A percentile compares a stretch with the other conserved stretches of the same genome.
Conservation (phyloP, 2,329 filamentous ascomycete species). For the Alternaria sp. region DNA sequence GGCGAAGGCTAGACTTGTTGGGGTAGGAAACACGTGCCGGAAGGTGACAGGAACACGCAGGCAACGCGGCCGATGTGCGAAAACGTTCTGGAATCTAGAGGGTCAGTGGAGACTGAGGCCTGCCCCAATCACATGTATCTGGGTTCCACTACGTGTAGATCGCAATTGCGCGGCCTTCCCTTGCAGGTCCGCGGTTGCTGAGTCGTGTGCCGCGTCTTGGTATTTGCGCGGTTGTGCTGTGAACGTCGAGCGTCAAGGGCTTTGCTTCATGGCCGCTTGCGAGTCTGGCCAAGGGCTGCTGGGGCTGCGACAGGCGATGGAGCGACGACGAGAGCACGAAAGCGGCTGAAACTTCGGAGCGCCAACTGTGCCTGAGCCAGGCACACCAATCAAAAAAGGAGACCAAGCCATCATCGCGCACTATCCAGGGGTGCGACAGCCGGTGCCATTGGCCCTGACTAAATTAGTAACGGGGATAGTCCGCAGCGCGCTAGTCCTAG, state of each 20-base stretch:
- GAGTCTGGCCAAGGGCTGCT: conserved; percentile 15
- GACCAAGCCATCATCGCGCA: conserved; percentile 10
- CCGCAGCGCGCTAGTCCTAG: conserved; percentile 25
- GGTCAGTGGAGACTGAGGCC: conserved; percentile 23
- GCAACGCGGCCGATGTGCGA: conserved; percentile 25
- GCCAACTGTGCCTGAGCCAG: conserved; percentile 39
- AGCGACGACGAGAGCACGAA: conserved; percentile 5
- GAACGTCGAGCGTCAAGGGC: conserved; percentile 13
- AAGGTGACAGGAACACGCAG: conserved; percentile 16
- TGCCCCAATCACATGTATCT: conserved; percentile 24
- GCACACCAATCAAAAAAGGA: conserved; percentile 40
- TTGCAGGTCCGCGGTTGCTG: conserved; percentile 8
- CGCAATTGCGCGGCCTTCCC: conserved; percentile 42
- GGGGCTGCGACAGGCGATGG: conserved; percentile 26
- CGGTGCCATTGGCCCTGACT: conserved; percentile 35
- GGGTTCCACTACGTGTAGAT: conserved; percentile 36
- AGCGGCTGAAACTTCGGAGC: conserved; percentile 25
- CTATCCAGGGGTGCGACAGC: conserved; percentile 24
- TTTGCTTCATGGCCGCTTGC: conserved; percentile 24
- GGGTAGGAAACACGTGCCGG: conserved; percentile 26
- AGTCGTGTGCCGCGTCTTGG: neutral
- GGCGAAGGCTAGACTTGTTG: conserved; percentile 23
- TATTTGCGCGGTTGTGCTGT: conserved; percentile 7
- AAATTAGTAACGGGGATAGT: conserved; percentile 37
- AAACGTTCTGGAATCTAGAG: conserved; percentile 36